These are phyloP conservation scores for Thelephora aurantiotincta DNA, from an alignment of 768 basidiomycete species.

Conservation along the genomic window DNA sequence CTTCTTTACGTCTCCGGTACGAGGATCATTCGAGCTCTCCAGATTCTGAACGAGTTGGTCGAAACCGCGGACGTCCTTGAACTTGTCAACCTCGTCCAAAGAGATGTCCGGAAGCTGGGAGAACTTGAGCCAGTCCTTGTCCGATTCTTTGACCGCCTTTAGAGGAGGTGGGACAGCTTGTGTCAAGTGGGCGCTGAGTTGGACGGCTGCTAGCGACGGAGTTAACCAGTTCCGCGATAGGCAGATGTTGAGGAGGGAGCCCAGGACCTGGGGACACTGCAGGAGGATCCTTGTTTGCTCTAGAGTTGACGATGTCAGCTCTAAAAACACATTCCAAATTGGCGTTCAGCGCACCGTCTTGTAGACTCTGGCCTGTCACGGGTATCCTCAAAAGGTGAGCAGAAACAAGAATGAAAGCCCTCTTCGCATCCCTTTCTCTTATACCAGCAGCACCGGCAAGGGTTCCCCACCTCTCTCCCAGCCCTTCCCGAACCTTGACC, in stretches of 20 bases:
- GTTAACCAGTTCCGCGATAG: constrained; percentile 82
- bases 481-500: constrained; percentile 29
- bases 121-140: constrained; percentile 28
- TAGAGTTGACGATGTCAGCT: constrained; percentile 15
- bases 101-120: constrained; percentile 73
- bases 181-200: constrained; percentile 66
- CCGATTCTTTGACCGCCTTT: constrained; percentile 7
- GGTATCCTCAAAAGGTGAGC: constrained; percentile 69
- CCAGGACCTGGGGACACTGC: constrained; percentile 58
- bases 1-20: constrained; percentile 41
- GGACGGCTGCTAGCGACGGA: constrained; percentile 67
- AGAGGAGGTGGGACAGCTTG: constrained; percentile 59
- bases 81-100: constrained; percentile 28
- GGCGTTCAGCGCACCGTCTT: constrained; percentile 38
- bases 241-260: constrained; percentile 69
- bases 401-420: constrained; percentile 64
- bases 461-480: constrained; percentile 41
- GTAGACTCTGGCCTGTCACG: constrained; percentile 35
- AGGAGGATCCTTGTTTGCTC: constrained; percentile 64
- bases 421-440: constrained; percentile 21
- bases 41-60: constrained; percentile 22
- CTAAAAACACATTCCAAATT: constrained; percentile 1
- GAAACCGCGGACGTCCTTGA: constrained; percentile 21
- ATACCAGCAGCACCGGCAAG: constrained; percentile 27
- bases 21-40: constrained; percentile 35